Evolutionary conservation across 441 rosid species (phyloP).

Genomic region (Raphanus hybrid): DNA sequence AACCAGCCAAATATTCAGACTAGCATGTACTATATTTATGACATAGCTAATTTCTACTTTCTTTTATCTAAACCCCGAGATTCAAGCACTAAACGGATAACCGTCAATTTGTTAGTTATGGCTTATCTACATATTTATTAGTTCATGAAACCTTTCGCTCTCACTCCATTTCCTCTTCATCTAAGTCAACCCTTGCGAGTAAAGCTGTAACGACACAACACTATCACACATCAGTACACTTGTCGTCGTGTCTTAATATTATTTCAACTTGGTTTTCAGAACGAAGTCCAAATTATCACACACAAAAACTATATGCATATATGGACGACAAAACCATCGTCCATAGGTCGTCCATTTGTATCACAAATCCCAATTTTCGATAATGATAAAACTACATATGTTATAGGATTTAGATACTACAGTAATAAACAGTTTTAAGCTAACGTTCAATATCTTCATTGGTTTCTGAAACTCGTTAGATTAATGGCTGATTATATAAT

Average conservation of each 20-base stretch:
- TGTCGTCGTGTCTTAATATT: constrained; percentile 26
- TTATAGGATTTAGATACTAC: background rate
- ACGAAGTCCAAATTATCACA: background rate
- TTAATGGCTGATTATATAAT: constrained; percentile 11
- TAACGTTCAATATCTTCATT: background rate
- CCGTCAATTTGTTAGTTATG: background rate
- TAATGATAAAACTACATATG: too few species aligned
- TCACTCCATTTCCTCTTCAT: background rate
- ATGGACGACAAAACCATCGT: too few species aligned
- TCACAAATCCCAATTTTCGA: too few species aligned
- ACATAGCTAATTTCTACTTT: constrained; percentile 1
- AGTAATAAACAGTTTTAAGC: background rate
- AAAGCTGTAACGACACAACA: constrained; percentile 4
- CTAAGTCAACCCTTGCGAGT: constrained; percentile 31
- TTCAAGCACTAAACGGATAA: constrained; percentile 20
- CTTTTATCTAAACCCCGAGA: background rate
- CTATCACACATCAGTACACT: constrained; percentile 32
- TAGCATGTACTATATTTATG: background rate
- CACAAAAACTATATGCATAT: background rate
- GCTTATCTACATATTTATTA: constrained; percentile 40
- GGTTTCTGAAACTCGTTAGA: background rate
- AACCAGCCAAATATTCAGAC: background rate
- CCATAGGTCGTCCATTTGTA: too few species aligned
- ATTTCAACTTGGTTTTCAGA: constrained; percentile 4
- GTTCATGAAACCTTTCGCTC: constrained; percentile 13